Evolutionary conservation across 306 rosid species (phyloP).

Genomic region (Trichosanthes cucumerina): DNA sequence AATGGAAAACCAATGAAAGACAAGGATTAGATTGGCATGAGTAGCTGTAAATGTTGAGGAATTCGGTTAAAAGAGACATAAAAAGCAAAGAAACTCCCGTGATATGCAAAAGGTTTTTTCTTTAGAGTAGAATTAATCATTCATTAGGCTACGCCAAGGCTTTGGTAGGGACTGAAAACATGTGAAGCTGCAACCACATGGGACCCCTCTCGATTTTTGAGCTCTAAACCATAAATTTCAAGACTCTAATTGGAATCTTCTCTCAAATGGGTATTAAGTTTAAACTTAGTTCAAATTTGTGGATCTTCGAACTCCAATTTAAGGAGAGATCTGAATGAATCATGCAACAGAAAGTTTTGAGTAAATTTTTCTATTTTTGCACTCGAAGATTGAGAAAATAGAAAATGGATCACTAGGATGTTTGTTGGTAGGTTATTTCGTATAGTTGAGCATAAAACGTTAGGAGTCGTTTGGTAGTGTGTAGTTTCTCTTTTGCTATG

Average conservation of each 20-base stretch:
- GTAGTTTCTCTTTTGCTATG: not conserved
- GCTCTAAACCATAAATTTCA: not conserved
- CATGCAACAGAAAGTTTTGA: not conserved
- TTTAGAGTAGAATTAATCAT: not conserved
- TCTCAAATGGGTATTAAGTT: not conserved
- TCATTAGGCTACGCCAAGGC: not conserved
- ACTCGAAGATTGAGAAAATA: not conserved
- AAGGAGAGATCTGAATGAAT: not conserved
- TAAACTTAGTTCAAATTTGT: not conserved
- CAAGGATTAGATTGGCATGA: not conserved
- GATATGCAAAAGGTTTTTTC: not conserved
- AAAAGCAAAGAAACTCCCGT: not conserved
- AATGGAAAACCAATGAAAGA: not conserved
- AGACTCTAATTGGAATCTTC: not conserved
- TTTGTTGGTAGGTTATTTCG: not conserved
- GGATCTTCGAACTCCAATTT: not conserved
- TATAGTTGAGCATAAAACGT: not conserved
- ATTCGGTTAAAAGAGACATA: not conserved
- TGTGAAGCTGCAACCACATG: constrained; percentile 1
- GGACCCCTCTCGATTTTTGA: not conserved
- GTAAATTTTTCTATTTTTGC: not conserved
- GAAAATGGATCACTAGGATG: not conserved
- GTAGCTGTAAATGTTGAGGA: not conserved
- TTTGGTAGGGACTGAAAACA: constrained; percentile 2
- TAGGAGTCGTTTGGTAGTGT: not conserved